Conservation (phyloP, 2,329 filamentous ascomycete species). For the Cordyceps cicadae region DNA sequence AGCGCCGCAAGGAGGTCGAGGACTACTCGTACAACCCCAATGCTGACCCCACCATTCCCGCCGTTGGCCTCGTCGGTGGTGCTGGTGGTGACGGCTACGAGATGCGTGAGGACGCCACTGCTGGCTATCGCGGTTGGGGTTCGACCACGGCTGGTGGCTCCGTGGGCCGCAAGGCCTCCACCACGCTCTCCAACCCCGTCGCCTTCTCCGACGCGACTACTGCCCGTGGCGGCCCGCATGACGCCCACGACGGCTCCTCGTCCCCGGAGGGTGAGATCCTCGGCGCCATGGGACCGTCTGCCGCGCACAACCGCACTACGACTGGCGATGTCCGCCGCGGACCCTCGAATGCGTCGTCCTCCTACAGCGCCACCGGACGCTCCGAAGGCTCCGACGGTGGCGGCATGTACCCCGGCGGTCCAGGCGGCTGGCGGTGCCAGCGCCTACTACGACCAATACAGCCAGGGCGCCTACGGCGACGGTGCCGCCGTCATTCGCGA, state of each 20-base stretch:
- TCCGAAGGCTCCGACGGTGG: conserved; percentile 59
- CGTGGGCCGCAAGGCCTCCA: conserved; percentile 76
- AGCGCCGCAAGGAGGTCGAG: conserved; percentile 89
- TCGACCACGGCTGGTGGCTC: conserved; percentile 61
- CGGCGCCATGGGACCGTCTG: conserved; percentile 68
- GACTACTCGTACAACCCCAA: conserved; percentile 99
- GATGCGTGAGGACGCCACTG: conserved; percentile 67
- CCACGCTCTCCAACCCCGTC: conserved; percentile 72
- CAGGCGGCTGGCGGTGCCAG: conserved; percentile 15
- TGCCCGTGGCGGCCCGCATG: conserved; percentile 52
- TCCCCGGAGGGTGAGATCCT: conserved; percentile 73
- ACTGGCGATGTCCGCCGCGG: conserved; percentile 67
- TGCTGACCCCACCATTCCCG: conserved; percentile 70
- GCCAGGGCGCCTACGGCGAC: conserved; percentile 46
- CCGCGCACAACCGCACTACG: conserved; percentile 50
- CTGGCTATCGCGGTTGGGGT: conserved; percentile 93
- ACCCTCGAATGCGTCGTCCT: conserved; percentile 90
- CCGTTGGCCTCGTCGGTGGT: conserved; percentile 30
- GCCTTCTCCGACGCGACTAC: conserved; percentile 68
- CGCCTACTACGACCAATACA: conserved; percentile 53
- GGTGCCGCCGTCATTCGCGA: conserved; percentile 69
- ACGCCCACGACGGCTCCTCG: conserved; percentile 41
- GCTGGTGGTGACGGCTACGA: conserved; percentile 50
- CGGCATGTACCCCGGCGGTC: conserved; percentile 36
- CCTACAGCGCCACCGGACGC: conserved; percentile 73